phyloP scores from a whole-genome alignment of 345 rosid species.

The Chamaenerion angustifolium region DNA sequence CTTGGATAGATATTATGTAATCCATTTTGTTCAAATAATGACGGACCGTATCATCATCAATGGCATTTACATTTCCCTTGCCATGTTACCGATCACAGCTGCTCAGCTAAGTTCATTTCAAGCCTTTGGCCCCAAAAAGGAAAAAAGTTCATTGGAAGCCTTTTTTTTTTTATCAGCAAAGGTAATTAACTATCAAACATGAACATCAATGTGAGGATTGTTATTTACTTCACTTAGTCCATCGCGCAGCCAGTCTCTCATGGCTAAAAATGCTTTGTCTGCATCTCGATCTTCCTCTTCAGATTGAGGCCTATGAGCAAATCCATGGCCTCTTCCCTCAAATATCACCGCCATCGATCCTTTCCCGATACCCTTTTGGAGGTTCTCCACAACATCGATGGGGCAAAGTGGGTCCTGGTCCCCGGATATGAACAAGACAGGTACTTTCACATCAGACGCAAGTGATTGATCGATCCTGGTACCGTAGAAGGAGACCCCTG shows the following conservation, averaged over 20 bases:
- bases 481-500: constrained; percentile 72
- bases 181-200: too few species aligned
- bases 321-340: constrained; percentile 65
- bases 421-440: constrained; percentile 63
- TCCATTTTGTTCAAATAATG: constrained; percentile 6
- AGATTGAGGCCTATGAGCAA: constrained; percentile 59
- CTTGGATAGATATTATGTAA: constrained; percentile 8
- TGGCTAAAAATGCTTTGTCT: constrained; percentile 45
- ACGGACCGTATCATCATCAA: constrained; percentile 1
- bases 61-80: background rate
- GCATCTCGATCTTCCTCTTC: constrained; percentile 73
- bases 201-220: too few species aligned
- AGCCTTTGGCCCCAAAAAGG: too few species aligned
- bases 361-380: constrained; percentile 31
- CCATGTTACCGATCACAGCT: background rate
- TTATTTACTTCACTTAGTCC: constrained; percentile 20
- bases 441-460: constrained; percentile 39
- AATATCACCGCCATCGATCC: constrained; percentile 44
- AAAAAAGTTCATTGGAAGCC: too few species aligned
- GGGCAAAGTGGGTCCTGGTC: constrained; percentile 61
- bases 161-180: too few species aligned
- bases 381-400: constrained; percentile 24
- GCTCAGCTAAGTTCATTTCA: background rate
- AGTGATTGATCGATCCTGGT: constrained; percentile 47
- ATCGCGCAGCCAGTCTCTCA: constrained; percentile 66